A percentile compares a stretch with the other conserved stretches of the same genome.
These are phyloP conservation scores for Beta vulgaris DNA, from an alignment of 148 eudicot genomes.

Conservation along the genomic window DNA sequence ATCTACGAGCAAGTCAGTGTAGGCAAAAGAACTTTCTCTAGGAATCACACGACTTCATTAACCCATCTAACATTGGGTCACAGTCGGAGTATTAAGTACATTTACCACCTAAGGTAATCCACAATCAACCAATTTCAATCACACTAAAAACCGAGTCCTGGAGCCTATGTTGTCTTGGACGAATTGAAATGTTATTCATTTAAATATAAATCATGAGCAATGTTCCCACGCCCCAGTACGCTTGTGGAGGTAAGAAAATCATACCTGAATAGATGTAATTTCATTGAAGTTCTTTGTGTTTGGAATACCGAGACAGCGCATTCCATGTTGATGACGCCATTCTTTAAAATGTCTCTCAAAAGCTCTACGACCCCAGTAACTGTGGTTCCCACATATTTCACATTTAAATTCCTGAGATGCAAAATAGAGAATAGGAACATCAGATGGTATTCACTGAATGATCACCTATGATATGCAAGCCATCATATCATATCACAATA, in stretches of 20 bases:
- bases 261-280: constrained; percentile 87
- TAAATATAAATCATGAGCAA: neutral
- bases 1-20: neutral
- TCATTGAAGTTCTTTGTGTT: constrained; percentile 97
- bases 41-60: neutral
- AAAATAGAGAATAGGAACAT: constrained; percentile 6
- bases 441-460: neutral
- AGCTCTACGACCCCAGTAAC: constrained; percentile 98
- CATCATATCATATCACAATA: neutral
- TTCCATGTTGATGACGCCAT: constrained; percentile 97
- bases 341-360: constrained; percentile 98
- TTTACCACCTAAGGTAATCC: neutral
- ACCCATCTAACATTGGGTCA: neutral
- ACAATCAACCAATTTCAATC: neutral
- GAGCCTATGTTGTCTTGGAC: neutral
- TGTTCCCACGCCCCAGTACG: neutral
- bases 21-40: neutral
- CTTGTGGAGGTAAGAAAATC: neutral
- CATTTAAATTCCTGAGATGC: constrained; percentile 84
- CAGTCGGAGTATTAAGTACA: neutral
- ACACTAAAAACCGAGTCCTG: neutral
- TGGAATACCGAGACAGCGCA: constrained; percentile 98
- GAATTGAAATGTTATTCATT: neutral
- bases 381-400: constrained; percentile 95
- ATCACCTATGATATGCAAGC: neutral